Evolutionary conservation across 306 rosid species (phyloP), one percentile per base, ranked within the genome.

Genomic region (Prunus davidiana): DNA sequence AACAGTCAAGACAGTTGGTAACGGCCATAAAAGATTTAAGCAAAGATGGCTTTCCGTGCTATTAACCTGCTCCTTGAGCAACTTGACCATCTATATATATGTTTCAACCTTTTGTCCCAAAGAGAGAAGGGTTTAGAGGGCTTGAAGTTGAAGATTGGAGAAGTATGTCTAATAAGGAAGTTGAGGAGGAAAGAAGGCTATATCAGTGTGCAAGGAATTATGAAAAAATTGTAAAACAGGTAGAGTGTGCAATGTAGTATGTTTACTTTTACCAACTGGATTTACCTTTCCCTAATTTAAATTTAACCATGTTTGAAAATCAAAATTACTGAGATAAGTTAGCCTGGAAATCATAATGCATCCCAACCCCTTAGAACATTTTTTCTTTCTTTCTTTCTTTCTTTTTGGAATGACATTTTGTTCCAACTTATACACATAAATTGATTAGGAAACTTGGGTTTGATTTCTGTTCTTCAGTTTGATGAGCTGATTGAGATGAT

Each of bases 401-500:
- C 8, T 67, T 45, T 5, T 67, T 3, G 51, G 56, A 41, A 34
- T 11, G 47, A 55, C 7, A 3, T 67, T 52, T 52, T 18, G 19
- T 52, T 52, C 7, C 57, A n/a, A 52, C 19, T 16, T 15, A 18
- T 52, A 10, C 43, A 7, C 9, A n/a, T n/a, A 6, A 38, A 38
- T 38, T 38, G 2, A 38, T 38, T 7, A 6, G 43, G 43, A 38
- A 7, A 38, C 43, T 56, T 56, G 13, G 12, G 62, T 61, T 11
- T 60, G 18, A 49, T 45, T 22, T 46, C 14, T 25, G 15, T 28
- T 56, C 27, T 27, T 76, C 72, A 86, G 87, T 86, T 81, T 49
- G 89, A 86, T 12, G 82, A 86, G 51, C 70, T 86, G 22, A 71
- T 83, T 58, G 83, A 63, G 71, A 78, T 81, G 41, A 74, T 81